Base-by-base conservation (phyloP, 768 basidiomycete genomes). In the Hypsizygus marmoreus region DNA sequence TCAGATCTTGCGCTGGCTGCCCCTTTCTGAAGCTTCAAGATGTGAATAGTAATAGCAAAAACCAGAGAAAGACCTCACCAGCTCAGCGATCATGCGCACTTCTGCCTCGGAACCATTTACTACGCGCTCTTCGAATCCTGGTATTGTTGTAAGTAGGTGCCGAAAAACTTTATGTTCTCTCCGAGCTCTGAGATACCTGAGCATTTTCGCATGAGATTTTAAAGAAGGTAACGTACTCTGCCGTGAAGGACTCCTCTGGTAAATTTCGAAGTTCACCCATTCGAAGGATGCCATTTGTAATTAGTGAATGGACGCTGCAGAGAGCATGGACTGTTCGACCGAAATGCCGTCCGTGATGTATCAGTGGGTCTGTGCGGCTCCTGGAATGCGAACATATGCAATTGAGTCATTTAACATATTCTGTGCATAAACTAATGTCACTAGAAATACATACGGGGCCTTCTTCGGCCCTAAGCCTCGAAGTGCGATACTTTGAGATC, bases 281-380 rank as follows among this genome's bases (percentile, higher is more conserved):
- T 0, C 22, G n/a, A n/a, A n/a, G n/a, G n/a, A n/a, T n/a, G n/a
- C n/a, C n/a, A n/a, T n/a, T n/a, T n/a, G n/a, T n/a, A 10, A 47
- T 13, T 20, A 47, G 23, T 13, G 31, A 13, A 17, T 48, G 32
- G 16, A 48, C 25, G 11, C 23, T 35, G 20, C 40, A 48, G 5
- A 48, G 30, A 2, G 33, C 40, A 42, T 41, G 40, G 5, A 48
- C 36, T 9, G 47, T 36, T 8, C 25, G 40, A 25, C 40, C 40
- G 28, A 48, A 48, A 24, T 48, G 47, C 6, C 47, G 19, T 4
- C 47, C 47, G 37, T 34, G 34, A n/a, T n/a, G n/a, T n/a, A n/a
- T n/a, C n/a, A n/a, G n/a, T n/a, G n/a, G n/a, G n/a, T n/a, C n/a
- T n/a, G n/a, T n/a, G n/a, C n/a, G n/a, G n/a, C n/a, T n/a, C n/a